Evolutionary conservation across 345 rosid species (phyloP).

Genomic region (Populus pruinosa): DNA sequence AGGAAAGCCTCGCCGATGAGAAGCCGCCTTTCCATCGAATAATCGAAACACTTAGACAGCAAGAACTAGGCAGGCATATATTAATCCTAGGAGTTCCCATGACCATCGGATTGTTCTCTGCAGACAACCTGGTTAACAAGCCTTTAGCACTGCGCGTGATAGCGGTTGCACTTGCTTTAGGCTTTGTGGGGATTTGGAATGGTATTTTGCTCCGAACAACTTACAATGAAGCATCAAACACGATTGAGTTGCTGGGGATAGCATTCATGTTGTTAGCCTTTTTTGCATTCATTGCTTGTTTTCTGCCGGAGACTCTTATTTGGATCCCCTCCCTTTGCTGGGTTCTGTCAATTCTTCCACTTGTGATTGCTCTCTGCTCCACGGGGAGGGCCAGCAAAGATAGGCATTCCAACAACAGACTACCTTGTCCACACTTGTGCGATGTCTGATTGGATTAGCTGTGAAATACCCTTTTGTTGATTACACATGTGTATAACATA

Average conservation of each 20-base stretch:
- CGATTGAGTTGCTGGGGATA: neutral
- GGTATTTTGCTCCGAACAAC: constrained; percentile 9
- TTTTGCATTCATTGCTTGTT: neutral
- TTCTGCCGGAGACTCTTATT: neutral
- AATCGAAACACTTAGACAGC: neutral
- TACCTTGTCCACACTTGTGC: neutral
- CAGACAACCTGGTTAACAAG: neutral
- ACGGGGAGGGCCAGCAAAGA: neutral
- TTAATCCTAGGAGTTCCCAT: constrained; percentile 5
- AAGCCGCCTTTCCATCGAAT: neutral
- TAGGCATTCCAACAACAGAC: neutral
- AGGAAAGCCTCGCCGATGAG: neutral
- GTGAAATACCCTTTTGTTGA: no score
- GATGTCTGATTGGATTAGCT: no score
- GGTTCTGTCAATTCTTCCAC: neutral
- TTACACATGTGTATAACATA: no score
- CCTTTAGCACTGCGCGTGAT: neutral
- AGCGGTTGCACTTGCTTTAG: neutral
- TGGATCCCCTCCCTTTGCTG: neutral
- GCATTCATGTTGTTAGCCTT: neutral
- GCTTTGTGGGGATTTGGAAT: constrained; percentile 5
- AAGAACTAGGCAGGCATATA: neutral
- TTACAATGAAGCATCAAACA: neutral
- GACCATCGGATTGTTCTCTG: neutral
- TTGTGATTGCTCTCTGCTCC: neutral